Evolutionary conservation across 225 moss, liverwort and hornwort species (phyloP).

Genomic region (Marchantia polymorpha): DNA sequence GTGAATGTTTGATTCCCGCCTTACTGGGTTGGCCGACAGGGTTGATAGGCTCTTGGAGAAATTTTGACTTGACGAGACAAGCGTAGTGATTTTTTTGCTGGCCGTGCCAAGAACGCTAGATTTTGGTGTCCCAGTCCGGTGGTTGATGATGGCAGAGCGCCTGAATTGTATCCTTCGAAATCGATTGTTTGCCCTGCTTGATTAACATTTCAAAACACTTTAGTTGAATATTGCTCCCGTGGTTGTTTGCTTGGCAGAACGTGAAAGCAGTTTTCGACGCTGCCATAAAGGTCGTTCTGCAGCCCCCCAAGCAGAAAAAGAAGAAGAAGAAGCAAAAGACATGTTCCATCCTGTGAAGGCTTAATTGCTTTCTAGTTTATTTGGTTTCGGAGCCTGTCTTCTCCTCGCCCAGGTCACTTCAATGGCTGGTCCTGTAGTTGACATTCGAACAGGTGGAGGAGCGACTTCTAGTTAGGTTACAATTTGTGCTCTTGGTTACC

Average conservation of each 20-base stretch:
- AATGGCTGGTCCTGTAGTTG: constrained; percentile 24
- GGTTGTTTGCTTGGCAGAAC: constrained; percentile 56
- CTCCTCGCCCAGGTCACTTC: constrained; percentile 18
- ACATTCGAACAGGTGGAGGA: constrained; percentile 32
- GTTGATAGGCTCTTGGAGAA: too few species aligned
- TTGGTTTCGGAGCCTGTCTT: constrained; percentile 25
- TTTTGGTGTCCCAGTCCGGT: too few species aligned
- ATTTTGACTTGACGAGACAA: too few species aligned
- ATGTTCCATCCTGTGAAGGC: constrained; percentile 82
- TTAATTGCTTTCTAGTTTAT: constrained; percentile 13
- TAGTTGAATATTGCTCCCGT: neutral
- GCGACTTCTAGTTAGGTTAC: constrained; percentile 31
- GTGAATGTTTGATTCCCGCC: too few species aligned
- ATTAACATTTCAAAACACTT: neutral
- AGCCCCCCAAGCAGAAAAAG: constrained; percentile 99
- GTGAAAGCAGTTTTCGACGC: constrained; percentile 99
- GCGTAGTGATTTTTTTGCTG: too few species aligned
- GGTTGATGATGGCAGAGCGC: too few species aligned
- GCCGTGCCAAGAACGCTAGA: too few species aligned
- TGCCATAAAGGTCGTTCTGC: constrained; percentile 97
- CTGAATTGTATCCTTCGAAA: too few species aligned
- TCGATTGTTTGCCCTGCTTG: too few species aligned
- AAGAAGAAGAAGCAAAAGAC: constrained; percentile 99
- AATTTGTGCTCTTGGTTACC: constrained; percentile 47
- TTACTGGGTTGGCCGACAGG: too few species aligned